Evolutionary conservation across 1,139 yeast species (phyloP).

Genomic region (Sugiyamaella xylanicola): DNA sequence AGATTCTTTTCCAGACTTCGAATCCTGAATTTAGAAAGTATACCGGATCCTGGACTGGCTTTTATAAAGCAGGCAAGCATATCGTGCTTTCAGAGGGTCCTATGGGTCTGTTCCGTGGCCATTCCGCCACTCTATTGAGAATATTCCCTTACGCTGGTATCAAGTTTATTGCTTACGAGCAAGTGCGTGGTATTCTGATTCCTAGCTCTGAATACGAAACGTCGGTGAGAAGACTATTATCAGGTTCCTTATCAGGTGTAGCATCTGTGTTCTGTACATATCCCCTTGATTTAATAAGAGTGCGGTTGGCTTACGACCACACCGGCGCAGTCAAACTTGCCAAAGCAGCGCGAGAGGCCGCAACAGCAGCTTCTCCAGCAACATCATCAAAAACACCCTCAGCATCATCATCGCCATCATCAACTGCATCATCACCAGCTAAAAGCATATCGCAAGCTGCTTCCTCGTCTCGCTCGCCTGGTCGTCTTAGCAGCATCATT

Average conservation of each 20-base stretch:
- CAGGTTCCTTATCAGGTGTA: slow-evolving; percentile 87
- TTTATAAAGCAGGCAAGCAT: slow-evolving; percentile 67
- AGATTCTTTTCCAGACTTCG: slow-evolving; percentile 90
- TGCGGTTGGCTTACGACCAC: slow-evolving; percentile 88
- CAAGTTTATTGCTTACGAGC: slow-evolving; percentile 97
- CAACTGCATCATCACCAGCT: background rate
- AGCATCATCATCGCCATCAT: background rate
- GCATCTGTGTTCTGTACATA: slow-evolving; percentile 87
- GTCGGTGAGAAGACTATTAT: slow-evolving; percentile 72
- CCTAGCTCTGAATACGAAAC: slow-evolving; percentile 78
- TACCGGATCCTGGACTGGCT: slow-evolving; percentile 78
- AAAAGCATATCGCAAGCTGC: no score
- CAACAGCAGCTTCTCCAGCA: background rate
- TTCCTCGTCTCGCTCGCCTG: slow-evolving; percentile 39
- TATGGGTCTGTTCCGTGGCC: slow-evolving; percentile 88
- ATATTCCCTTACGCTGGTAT: slow-evolving; percentile 97
- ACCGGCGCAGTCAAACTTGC: slow-evolving; percentile 32
- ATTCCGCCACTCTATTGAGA: slow-evolving; percentile 84
- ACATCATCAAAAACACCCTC: background rate
- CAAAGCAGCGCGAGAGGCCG: slow-evolving; percentile 3
- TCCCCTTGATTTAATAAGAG: slow-evolving; percentile 89
- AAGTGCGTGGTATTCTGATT: slow-evolving; percentile 74
- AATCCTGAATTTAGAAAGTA: slow-evolving; percentile 84
- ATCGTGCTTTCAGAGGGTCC: slow-evolving; percentile 75
- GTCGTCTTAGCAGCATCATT: slow-evolving; percentile 59